Percentiles rank a stretch among this genome's conserved stretches.
These are phyloP conservation scores for Orbilia ellipsospora DNA, from an alignment of 2,329 filamentous ascomycete genomes.

Conservation along the genomic window DNA sequence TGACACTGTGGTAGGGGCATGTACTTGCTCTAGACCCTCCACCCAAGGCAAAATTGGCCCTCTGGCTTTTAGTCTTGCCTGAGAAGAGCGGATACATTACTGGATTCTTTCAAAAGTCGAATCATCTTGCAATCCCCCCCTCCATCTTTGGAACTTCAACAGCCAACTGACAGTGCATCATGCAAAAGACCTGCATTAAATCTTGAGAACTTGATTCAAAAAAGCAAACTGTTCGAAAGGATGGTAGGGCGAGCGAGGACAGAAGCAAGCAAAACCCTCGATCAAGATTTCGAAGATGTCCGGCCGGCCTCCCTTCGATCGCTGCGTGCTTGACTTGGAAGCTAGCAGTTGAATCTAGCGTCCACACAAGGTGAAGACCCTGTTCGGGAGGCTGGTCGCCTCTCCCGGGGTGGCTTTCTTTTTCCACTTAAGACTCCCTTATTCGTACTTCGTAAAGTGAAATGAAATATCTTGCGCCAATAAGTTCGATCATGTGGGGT, in stretches of 20 bases:
- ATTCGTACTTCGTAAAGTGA: no score
- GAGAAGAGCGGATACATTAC: slow-evolving; percentile 35
- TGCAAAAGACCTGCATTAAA: slow-evolving; percentile 38
- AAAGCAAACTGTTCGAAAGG: background rate
- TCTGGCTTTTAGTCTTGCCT: slow-evolving; percentile 40
- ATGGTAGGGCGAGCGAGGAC: background rate
- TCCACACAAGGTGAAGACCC: background rate
- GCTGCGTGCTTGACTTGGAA: slow-evolving; percentile 17
- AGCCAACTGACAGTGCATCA: slow-evolving; percentile 39
- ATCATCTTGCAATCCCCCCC: slow-evolving; percentile 32
- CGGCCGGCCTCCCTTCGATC: background rate
- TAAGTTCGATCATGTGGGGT: slow-evolving; percentile 23
- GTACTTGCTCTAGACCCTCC: slow-evolving; percentile 34
- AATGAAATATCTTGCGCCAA: slow-evolving; percentile 1
- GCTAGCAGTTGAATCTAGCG: slow-evolving; percentile 6
- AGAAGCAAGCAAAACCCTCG: background rate
- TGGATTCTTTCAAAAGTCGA: slow-evolving; percentile 27
- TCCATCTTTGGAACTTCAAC: slow-evolving; percentile 30
- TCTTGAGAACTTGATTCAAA: background rate
- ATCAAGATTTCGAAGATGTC: background rate
- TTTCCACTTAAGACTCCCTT: background rate
- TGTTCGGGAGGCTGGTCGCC: slow-evolving; percentile 21
- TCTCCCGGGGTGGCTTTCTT: slow-evolving; percentile 5
- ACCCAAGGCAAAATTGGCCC: slow-evolving; percentile 13
- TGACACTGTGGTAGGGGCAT: background rate